phyloP scores from a whole-genome alignment of 495 filamentous ascomycete genomes.

The Tuber calosporum region DNA sequence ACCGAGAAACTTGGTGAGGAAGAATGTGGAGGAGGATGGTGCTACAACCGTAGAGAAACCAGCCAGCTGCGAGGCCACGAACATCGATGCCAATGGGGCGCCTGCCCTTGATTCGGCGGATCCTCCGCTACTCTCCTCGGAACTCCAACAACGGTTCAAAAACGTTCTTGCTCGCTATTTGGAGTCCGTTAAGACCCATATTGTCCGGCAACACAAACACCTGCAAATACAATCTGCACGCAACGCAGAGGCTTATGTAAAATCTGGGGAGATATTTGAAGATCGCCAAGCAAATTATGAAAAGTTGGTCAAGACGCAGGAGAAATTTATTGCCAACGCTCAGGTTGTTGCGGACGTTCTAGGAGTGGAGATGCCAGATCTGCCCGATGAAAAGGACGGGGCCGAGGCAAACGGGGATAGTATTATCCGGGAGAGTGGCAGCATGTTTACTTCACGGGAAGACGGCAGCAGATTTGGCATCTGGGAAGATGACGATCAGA shows the following conservation, averaged over 20 bases:
- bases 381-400: conserved; percentile 68
- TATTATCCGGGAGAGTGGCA: conserved; percentile 52
- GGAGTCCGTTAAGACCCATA: conserved; percentile 83
- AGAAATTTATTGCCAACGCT: conserved; percentile 82
- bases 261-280: conserved; percentile 97
- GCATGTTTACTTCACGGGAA: conserved; percentile 87
- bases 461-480: conserved; percentile 89
- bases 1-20: conserved; percentile 55
- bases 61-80: conserved; percentile 46
- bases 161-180: conserved; percentile 86
- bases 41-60: conserved; percentile 52
- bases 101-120: conserved; percentile 50
- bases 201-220: conserved; percentile 81
- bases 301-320: conserved; percentile 80
- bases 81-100: conserved; percentile 42
- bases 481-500: conserved; percentile 98
- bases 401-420: conserved; percentile 53
- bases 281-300: conserved; percentile 95
- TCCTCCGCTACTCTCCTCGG: conserved; percentile 62
- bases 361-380: conserved; percentile 87
- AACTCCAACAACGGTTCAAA: conserved; percentile 76
- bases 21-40: conserved; percentile 78
- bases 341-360: conserved; percentile 83
- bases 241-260: conserved; percentile 97
- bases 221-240: conserved; percentile 75